phyloP scores from a whole-genome alignment of 306 rosid genomes.

The Malus orientalis region DNA sequence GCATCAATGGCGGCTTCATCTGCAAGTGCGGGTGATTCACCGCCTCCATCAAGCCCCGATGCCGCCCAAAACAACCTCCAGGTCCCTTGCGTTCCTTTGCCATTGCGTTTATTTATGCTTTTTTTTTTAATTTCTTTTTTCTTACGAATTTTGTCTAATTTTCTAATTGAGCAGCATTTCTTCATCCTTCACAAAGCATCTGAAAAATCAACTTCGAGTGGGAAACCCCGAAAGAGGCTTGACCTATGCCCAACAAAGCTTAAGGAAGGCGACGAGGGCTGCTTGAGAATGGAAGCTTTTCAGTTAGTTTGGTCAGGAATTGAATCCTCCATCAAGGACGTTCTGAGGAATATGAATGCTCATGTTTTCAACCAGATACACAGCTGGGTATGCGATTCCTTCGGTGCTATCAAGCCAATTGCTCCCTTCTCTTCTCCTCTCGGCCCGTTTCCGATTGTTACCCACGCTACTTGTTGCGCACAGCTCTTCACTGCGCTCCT shows the following conservation, averaged over 20 bases:
- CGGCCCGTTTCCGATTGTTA: conserved; percentile 55
- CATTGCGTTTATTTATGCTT: neutral
- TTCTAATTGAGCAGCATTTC: conserved; percentile 39
- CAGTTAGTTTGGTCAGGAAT: conserved; percentile 58
- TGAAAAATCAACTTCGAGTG: conserved; percentile 1
- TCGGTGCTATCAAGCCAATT: conserved; percentile 32
- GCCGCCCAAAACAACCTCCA: conserved; percentile 18
- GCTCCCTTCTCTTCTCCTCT: conserved; percentile 42
- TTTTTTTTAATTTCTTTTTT: neutral
- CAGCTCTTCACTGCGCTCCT: conserved; percentile 62
- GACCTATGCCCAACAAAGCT: conserved; percentile 33
- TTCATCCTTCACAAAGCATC: conserved; percentile 70
- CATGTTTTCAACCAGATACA: conserved; percentile 48
- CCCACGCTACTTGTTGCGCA: conserved; percentile 24
- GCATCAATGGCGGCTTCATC: neutral
- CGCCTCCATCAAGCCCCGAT: conserved; percentile 2
- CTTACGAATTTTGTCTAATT: neutral
- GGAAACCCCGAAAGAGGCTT: conserved; percentile 35
- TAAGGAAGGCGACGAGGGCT: conserved; percentile 16
- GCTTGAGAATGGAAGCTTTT: conserved; percentile 43
- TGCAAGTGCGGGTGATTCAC: conserved; percentile 1
- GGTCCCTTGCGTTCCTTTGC: neutral
- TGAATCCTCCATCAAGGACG: conserved; percentile 62
- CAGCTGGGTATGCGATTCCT: conserved; percentile 60
- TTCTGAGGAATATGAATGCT: conserved; percentile 53